These are phyloP conservation scores for Hypoxylon sp. DNA, from an alignment of 2,329 filamentous ascomycete genomes.

Conservation along the genomic window DNA sequence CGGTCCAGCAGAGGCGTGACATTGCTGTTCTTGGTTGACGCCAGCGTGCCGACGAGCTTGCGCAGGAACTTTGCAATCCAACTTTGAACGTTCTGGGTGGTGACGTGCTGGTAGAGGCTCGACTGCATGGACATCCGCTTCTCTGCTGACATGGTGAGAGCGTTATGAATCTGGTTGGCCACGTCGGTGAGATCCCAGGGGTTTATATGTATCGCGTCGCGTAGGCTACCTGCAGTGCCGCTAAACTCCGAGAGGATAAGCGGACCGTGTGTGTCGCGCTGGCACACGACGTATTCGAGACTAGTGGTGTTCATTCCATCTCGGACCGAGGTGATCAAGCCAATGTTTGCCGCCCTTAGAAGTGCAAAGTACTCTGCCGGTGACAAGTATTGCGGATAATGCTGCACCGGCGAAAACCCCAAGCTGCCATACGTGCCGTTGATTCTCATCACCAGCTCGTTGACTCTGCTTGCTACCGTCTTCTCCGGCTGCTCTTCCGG, in stretches of 20 bases:
- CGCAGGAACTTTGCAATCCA: constrained; percentile 86
- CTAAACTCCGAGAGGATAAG: constrained; percentile 97
- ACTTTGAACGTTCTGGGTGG: constrained; percentile 81
- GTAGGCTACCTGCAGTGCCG: constrained; percentile 85
- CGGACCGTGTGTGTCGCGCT: constrained; percentile 84
- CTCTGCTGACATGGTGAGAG: constrained; percentile 76
- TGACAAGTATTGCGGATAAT: constrained; percentile 91
- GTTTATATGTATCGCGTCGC: constrained; percentile 92
- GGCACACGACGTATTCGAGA: constrained; percentile 92
- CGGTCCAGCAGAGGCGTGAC: constrained; percentile 85
- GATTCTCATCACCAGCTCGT: constrained; percentile 88
- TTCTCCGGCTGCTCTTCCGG: constrained; percentile 78
- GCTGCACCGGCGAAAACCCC: constrained; percentile 88
- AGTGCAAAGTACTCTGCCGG: constrained; percentile 94
- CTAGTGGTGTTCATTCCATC: constrained; percentile 99
- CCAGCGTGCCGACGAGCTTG: constrained; percentile 80
- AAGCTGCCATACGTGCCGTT: constrained; percentile 90
- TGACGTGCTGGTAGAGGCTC: constrained; percentile 83
- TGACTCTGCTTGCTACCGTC: constrained; percentile 87
- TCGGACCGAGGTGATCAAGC: constrained; percentile 91
- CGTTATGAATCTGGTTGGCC: constrained; percentile 81
- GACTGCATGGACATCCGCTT: constrained; percentile 74
- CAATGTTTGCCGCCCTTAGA: constrained; percentile 88
- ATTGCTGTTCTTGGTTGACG: constrained; percentile 75
- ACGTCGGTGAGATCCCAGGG: constrained; percentile 91